Conservation (phyloP, 495 filamentous ascomycete genomes). For the Aspergillus funiculosus region DNA sequence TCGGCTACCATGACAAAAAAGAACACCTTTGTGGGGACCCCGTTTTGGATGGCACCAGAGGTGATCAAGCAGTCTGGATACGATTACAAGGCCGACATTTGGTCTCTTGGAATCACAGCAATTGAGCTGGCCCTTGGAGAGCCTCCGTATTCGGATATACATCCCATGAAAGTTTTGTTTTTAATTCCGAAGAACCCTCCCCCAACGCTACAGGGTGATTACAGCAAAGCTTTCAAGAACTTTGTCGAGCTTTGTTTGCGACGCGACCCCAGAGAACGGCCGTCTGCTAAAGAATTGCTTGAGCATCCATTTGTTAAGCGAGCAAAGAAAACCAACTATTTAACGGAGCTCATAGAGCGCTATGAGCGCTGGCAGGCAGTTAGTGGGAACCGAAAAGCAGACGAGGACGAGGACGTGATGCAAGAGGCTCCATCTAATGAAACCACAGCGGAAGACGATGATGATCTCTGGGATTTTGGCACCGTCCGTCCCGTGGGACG, state of each 20-base stretch:
- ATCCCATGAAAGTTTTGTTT: slow-evolving; percentile 98
- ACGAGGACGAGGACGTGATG: slow-evolving; percentile 56
- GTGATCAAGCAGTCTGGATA: slow-evolving; percentile 98
- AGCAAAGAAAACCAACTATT: slow-evolving; percentile 82
- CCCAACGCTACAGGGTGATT: slow-evolving; percentile 76
- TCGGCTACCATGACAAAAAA: slow-evolving; percentile 99
- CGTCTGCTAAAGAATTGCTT: slow-evolving; percentile 80
- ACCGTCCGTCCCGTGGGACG: slow-evolving; percentile 70
- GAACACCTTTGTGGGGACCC: slow-evolving; percentile 97
- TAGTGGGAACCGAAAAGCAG: slow-evolving; percentile 49
- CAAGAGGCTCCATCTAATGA: slow-evolving; percentile 32
- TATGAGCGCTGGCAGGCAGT: slow-evolving; percentile 77
- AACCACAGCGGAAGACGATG: slow-evolving; percentile 42
- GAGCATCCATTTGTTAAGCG: slow-evolving; percentile 83
- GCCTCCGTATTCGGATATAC: slow-evolving; percentile 92
- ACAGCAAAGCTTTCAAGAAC: slow-evolving; percentile 86
- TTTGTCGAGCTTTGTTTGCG: slow-evolving; percentile 85
- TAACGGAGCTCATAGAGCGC: slow-evolving; percentile 90
- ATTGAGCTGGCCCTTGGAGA: slow-evolving; percentile 90
- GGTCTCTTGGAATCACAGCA: slow-evolving; percentile 97
- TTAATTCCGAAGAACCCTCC: slow-evolving; percentile 93
- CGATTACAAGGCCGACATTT: slow-evolving; percentile 97
- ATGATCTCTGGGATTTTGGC: slow-evolving; percentile 95
- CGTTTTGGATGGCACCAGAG: slow-evolving; percentile 99
- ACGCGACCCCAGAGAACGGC: slow-evolving; percentile 81